phyloP scores from a whole-genome alignment of 805 yeast genomes.

The Lachancea thermotolerans region DNA sequence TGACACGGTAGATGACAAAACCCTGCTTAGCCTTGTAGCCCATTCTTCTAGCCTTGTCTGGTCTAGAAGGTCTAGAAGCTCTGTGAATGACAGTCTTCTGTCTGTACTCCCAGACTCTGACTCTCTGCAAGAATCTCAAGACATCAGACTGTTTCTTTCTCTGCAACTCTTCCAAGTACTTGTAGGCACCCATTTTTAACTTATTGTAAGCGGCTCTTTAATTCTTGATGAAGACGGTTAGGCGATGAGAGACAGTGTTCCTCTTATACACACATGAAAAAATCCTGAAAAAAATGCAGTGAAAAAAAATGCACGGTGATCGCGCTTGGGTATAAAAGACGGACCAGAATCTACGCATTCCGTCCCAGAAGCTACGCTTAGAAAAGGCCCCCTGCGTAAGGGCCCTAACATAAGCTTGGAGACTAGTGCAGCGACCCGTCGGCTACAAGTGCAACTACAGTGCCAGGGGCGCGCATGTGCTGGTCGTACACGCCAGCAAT shows the following conservation, averaged over 20 bases:
- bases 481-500: too few species aligned
- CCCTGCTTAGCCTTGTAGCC: conserved; percentile 99
- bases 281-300: background rate
- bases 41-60: conserved; percentile 99
- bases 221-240: background rate
- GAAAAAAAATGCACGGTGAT: background rate
- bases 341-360: conserved; percentile 2
- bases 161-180: conserved; percentile 97
- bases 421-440: too few species aligned
- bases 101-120: conserved; percentile 99
- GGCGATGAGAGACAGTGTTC: too few species aligned
- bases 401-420: background rate
- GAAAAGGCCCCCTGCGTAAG: too few species aligned
- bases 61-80: conserved; percentile 97
- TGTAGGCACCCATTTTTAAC: conserved; percentile 93
- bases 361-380: background rate
- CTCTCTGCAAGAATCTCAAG: conserved; percentile 96
- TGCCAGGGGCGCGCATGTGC: too few species aligned
- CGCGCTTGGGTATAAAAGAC: background rate
- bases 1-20: conserved; percentile 94
- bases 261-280: too few species aligned
- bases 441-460: too few species aligned
- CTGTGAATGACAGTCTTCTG: conserved; percentile 98
- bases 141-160: conserved; percentile 99
- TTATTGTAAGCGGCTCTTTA: conserved; percentile 3